A percentile compares a stretch with the other conserved stretches of the same genome.
phyloP scores from a whole-genome alignment of 148 eudicot genomes.

The Fagopyrum esculentum region DNA sequence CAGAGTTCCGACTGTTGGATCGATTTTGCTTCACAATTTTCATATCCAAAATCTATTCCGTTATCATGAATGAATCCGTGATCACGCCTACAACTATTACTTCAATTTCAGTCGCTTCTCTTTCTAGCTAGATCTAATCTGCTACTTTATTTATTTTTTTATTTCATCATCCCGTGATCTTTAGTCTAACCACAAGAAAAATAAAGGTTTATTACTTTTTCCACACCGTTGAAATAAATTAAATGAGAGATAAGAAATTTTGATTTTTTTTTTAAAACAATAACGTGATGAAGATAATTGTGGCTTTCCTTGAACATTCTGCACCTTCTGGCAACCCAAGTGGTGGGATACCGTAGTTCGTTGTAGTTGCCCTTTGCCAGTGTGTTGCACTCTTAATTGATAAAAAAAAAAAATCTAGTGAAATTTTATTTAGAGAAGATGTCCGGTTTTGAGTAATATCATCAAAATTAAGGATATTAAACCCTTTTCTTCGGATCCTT shows the following conservation, averaged over 20 bases:
- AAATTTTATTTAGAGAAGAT: too few species aligned
- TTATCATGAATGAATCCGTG: not conserved
- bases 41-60: not conserved
- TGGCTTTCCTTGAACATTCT: too few species aligned
- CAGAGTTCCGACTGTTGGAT: not conserved
- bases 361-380: not conserved
- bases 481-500: not conserved
- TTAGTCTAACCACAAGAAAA: not conserved
- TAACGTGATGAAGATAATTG: too few species aligned
- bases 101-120: not conserved
- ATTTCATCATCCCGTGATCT: constrained; percentile 4
- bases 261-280: not conserved
- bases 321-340: too few species aligned
- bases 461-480: not conserved
- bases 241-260: not conserved
- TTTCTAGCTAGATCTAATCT: constrained; percentile 3
- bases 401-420: too few species aligned
- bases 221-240: not conserved
- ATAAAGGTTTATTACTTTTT: not conserved
- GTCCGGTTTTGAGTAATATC: too few species aligned
- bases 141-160: not conserved
- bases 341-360: too few species aligned
- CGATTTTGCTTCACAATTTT: not conserved
- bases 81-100: not conserved
- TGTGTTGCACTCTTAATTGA: not conserved